Evolutionary conservation across 352 stramenopile species (phyloP).

Genomic region (Phytophthora nicotianae): DNA sequence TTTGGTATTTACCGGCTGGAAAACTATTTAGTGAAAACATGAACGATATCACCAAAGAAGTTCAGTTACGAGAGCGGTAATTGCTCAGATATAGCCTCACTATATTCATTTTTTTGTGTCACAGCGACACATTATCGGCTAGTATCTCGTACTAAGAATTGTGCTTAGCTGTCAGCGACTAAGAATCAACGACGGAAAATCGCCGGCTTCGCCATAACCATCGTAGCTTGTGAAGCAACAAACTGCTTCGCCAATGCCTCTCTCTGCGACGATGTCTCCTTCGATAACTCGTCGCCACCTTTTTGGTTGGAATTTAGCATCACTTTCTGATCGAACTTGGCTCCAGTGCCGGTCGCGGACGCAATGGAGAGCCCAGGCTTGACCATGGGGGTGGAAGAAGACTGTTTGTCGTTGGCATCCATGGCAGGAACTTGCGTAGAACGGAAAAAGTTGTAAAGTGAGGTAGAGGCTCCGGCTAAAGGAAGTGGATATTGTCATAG

Average conservation of each 20-base stretch:
- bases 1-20: too few species aligned
- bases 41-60: too few species aligned
- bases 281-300: neutral
- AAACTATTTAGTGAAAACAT: too few species aligned
- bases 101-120: neutral
- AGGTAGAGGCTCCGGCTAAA: neutral
- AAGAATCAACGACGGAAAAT: slow-evolving; percentile 4
- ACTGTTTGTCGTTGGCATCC: slow-evolving; percentile 6
- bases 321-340: slow-evolving; percentile 20
- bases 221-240: slow-evolving; percentile 11
- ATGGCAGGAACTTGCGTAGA: slow-evolving; percentile 4
- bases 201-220: slow-evolving; percentile 5
- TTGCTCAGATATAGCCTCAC: too few species aligned
- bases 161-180: neutral
- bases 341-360: neutral
- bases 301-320: slow-evolving; percentile 2
- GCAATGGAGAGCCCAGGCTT: neutral
- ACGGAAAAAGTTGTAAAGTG: slow-evolving; percentile 10
- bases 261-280: slow-evolving; percentile 5
- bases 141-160: neutral
- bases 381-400: neutral
- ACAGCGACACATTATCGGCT: neutral
- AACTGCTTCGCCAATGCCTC: slow-evolving; percentile 17
- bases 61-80: too few species aligned
- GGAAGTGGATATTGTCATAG: too few species aligned